Evolutionary conservation across 768 basidiomycete genomes (phyloP).

Genomic region (Solioccasus polychromus): DNA sequence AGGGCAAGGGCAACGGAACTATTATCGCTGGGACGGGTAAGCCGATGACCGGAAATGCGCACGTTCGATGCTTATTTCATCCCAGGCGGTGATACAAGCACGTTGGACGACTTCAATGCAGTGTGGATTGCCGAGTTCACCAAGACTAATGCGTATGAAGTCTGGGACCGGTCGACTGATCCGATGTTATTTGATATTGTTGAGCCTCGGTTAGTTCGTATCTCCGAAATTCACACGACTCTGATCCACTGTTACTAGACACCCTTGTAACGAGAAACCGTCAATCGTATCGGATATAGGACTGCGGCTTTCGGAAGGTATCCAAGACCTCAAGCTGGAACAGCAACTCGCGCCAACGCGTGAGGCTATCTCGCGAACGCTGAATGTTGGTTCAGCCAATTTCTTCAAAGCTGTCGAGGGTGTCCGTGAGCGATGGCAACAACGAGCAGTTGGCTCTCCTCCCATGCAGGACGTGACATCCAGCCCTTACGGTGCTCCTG

Average conservation of each 20-base stretch:
- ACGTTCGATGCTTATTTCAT: slow-evolving; percentile 21
- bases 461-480: slow-evolving; percentile 23
- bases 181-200: slow-evolving; percentile 92
- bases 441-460: slow-evolving; percentile 32
- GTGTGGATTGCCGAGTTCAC: slow-evolving; percentile 88
- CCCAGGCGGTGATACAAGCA: slow-evolving; percentile 52
- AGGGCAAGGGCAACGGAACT: slow-evolving; percentile 59
- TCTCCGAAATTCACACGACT: neutral
- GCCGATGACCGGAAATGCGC: neutral
- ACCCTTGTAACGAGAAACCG: slow-evolving; percentile 91
- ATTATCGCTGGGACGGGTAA: slow-evolving; percentile 63
- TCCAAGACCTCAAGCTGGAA: slow-evolving; percentile 90
- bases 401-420: slow-evolving; percentile 92
- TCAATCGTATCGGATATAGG: slow-evolving; percentile 90
- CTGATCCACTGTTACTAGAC: slow-evolving; percentile 43
- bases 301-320: slow-evolving; percentile 85
- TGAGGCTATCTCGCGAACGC: slow-evolving; percentile 79
- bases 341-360: slow-evolving; percentile 92
- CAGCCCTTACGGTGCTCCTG: slow-evolving; percentile 19
- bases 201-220: slow-evolving; percentile 69
- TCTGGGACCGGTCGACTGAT: slow-evolving; percentile 92
- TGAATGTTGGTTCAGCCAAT: slow-evolving; percentile 70
- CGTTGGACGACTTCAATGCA: slow-evolving; percentile 79
- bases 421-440: slow-evolving; percentile 71
- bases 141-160: slow-evolving; percentile 79